phyloP scores from a whole-genome alignment of 768 basidiomycete species.

The Mycena pura region DNA sequence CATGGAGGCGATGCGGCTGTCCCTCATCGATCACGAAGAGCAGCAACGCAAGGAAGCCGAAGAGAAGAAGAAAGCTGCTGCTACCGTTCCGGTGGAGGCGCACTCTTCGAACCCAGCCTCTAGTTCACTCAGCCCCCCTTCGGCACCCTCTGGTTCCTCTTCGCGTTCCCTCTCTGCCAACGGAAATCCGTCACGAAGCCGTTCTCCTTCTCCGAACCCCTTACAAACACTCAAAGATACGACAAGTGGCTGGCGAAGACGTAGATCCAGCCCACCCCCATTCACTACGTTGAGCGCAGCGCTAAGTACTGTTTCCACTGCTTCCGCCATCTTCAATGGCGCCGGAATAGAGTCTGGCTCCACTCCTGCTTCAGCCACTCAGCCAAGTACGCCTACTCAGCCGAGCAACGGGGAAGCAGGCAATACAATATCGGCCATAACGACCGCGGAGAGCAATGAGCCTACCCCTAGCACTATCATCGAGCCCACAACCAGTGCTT shows the following conservation, averaged over 20 bases:
- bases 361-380: conserved; percentile 5
- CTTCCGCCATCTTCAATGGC: conserved; percentile 46
- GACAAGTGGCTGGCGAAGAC: conserved; percentile 38
- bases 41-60: conserved; percentile 81
- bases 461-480: conserved; percentile 6
- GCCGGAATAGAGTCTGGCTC: conserved; percentile 17
- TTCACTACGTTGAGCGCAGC: conserved; percentile 55
- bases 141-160: conserved; percentile 33
- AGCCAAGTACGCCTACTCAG: not conserved
- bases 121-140: conserved; percentile 30
- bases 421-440: conserved; percentile 34
- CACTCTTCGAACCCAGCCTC: conserved; percentile 30
- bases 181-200: conserved; percentile 45
- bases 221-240: conserved; percentile 36
- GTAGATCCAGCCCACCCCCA: conserved; percentile 45
- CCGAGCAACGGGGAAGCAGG: not conserved
- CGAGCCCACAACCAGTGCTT: not conserved
- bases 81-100: conserved; percentile 34
- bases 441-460: conserved; percentile 19
- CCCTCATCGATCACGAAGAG: conserved; percentile 93
- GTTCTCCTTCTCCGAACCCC: conserved; percentile 37
- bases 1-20: conserved; percentile 98
- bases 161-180: conserved; percentile 30
- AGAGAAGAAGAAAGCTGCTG: conserved; percentile 62
- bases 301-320: conserved; percentile 53